A percentile compares a stretch with the other conserved stretches of the same genome.
These are phyloP conservation scores for Calophaca sinica DNA, from an alignment of 306 rosid species.

Conservation along the genomic window DNA sequence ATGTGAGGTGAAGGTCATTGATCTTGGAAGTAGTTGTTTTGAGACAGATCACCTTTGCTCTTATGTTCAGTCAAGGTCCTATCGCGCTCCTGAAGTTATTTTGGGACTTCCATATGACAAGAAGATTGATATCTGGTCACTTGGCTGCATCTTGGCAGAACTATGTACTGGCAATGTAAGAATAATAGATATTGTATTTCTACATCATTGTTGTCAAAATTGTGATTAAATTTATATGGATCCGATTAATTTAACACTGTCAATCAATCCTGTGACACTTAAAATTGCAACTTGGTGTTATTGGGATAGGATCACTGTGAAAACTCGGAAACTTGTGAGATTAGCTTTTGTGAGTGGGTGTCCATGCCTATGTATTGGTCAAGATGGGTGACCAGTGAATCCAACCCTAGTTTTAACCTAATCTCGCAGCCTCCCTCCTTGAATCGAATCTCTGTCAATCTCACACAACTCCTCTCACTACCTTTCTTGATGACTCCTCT, in stretches of 20 bases:
- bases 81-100: slow-evolving; percentile 98
- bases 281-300: too few relatives aligned
- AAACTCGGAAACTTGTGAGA: too few relatives aligned
- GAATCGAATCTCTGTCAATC: not conserved
- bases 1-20: slow-evolving; percentile 97
- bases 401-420: too few relatives aligned
- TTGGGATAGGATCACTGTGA: too few relatives aligned
- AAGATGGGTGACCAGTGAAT: too few relatives aligned
- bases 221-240: too few relatives aligned
- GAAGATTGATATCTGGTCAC: slow-evolving; percentile 97
- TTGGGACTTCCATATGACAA: slow-evolving; percentile 91
- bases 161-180: slow-evolving; percentile 97
- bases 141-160: slow-evolving; percentile 96
- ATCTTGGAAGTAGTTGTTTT: slow-evolving; percentile 97
- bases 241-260: too few relatives aligned
- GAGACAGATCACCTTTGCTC: slow-evolving; percentile 98
- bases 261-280: too few relatives aligned
- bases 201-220: too few relatives aligned
- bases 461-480: not conserved
- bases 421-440: not conserved
- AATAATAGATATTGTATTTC: slow-evolving; percentile 23
- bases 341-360: too few relatives aligned
- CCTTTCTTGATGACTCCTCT: not conserved
- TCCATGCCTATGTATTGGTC: too few relatives aligned
- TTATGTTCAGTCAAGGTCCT: slow-evolving; percentile 93